Base-by-base conservation (phyloP, 768 basidiomycete species). In the Lentinula guzmanii region DNA sequence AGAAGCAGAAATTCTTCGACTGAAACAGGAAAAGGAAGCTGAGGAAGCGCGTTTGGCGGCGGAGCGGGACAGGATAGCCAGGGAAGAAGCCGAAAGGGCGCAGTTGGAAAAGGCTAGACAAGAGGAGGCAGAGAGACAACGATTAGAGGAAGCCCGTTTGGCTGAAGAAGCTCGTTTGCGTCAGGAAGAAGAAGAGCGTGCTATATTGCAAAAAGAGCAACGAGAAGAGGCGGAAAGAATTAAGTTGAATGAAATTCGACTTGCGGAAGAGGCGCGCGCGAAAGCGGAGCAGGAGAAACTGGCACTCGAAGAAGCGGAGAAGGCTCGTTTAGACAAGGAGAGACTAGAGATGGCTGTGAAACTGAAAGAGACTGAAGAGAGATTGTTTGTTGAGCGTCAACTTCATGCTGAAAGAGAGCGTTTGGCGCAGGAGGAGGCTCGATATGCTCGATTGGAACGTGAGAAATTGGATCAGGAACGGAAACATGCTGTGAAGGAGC, bases 101-200 rank as follows among this genome's bases (percentile, higher is more conserved):
- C 28, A 28, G 28, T 28, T 28, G 28, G 28, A 28, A 28, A 28
- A 28, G 28, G 28, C 28, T 28, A 28, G 28, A 28, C 28, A 28
- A 28, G 28, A 28, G 28, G 0, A 28, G 28, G 28, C 3, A 28
- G 28, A 28, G 28, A 28, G 28, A 28, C 28, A 28, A 28, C 28
- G 3, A 28, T 28, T 28, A 28, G 28, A 28, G 28, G 28, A 28
- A 28, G 28, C 28, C 28, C 28, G 28, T 28, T 28, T 28, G 28
- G 28, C 28, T 28, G 28, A 28, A 28, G 28, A 28, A 28, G 28
- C 28, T 28, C 3, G 28, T 28, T 28, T 28, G 28, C 28, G 3
- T 2, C 28, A 28, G 24, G 70, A 70, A 34, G 74, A 73, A 33
- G 68, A 64, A 45, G 64, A 77, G 45, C 58, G 65, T 28, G 67